A percentile compares a stretch with the other conserved stretches of the same genome.
These are phyloP conservation scores for Paramecium pentaurelia DNA, from an alignment of 73 alveolate genomes.

Conservation along the genomic window DNA sequence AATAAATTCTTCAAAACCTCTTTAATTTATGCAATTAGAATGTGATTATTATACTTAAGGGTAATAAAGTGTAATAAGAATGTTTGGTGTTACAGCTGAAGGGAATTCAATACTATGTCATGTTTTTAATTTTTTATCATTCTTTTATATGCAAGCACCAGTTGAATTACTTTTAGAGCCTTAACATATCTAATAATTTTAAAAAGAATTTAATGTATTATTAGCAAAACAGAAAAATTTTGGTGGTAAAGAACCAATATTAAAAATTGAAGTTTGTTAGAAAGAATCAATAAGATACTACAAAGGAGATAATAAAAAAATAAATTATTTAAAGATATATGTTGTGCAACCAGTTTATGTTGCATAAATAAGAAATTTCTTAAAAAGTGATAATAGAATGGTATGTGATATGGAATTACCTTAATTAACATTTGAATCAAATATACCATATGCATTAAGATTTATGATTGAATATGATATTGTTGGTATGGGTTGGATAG, in stretches of 20 bases:
- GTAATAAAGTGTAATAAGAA: conserved; percentile 65
- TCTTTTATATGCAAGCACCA: conserved; percentile 90
- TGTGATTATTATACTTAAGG: conserved; percentile 7
- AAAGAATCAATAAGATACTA: conserved; percentile 82
- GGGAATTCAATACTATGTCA: conserved; percentile 94
- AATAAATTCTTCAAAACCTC: background rate
- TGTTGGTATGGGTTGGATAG: conserved; percentile 97
- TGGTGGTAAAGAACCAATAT: conserved; percentile 58
- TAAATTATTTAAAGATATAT: conserved; percentile 79
- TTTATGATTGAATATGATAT: conserved; percentile 97
- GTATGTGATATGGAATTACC: conserved; percentile 64
- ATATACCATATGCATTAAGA: conserved; percentile 97
- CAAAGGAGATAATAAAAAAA: conserved; percentile 61
- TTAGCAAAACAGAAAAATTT: conserved; percentile 63
- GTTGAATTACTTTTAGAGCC: conserved; percentile 17
- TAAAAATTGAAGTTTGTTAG: conserved; percentile 76
- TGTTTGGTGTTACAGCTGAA: conserved; percentile 94
- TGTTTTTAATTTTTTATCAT: conserved; percentile 94
- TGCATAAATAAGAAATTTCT: conserved; percentile 76
- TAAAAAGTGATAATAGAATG: conserved; percentile 73
- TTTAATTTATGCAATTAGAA: conserved; percentile 15
- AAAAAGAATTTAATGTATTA: conserved; percentile 54
- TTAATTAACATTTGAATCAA: conserved; percentile 93
- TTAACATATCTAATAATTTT: conserved; percentile 19
- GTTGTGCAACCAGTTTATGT: conserved; percentile 85